These are phyloP conservation scores for Trichoderma erinaceum DNA, from an alignment of 495 filamentous ascomycete species.

Conservation along the genomic window DNA sequence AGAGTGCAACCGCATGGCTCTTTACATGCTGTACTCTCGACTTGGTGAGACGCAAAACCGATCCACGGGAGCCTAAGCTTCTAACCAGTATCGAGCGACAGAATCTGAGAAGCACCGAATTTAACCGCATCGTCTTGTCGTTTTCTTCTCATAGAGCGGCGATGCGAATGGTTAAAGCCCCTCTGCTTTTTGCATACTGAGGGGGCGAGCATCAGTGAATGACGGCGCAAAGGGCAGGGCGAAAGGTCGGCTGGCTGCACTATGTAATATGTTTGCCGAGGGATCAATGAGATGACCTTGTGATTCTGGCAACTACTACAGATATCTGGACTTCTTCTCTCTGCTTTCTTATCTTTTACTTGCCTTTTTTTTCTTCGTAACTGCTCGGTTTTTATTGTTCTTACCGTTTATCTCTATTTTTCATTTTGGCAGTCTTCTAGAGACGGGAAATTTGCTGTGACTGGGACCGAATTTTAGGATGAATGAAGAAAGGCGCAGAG, in stretches of 20 bases:
- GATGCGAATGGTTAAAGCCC: background rate
- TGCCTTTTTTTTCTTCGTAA: background rate
- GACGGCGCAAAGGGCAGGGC: background rate
- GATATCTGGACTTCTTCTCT: background rate
- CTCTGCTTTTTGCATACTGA: background rate
- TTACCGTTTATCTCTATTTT: background rate
- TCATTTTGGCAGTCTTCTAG: slow-evolving; percentile 5
- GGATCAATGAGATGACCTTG: slow-evolving; percentile 13
- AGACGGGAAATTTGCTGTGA: background rate
- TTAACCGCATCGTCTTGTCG: slow-evolving; percentile 18
- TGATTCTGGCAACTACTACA: slow-evolving; percentile 17
- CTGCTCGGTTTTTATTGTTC: background rate
- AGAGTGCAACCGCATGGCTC: slow-evolving; percentile 97
- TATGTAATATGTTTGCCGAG: background rate
- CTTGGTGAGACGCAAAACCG: slow-evolving; percentile 64
- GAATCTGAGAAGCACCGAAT: slow-evolving; percentile 44
- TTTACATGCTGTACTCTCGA: slow-evolving; percentile 97
- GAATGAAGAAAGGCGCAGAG: background rate
- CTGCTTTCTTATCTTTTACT: background rate
- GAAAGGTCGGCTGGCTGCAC: background rate
- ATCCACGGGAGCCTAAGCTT: slow-evolving; percentile 15
- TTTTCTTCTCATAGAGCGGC: background rate
- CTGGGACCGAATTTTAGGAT: background rate
- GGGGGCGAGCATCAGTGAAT: background rate
- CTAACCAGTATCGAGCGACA: slow-evolving; percentile 23